These are phyloP conservation scores for Ganoderma boninense DNA, from an alignment of 1,284 basidiomycete genomes.

Conservation along the genomic window DNA sequence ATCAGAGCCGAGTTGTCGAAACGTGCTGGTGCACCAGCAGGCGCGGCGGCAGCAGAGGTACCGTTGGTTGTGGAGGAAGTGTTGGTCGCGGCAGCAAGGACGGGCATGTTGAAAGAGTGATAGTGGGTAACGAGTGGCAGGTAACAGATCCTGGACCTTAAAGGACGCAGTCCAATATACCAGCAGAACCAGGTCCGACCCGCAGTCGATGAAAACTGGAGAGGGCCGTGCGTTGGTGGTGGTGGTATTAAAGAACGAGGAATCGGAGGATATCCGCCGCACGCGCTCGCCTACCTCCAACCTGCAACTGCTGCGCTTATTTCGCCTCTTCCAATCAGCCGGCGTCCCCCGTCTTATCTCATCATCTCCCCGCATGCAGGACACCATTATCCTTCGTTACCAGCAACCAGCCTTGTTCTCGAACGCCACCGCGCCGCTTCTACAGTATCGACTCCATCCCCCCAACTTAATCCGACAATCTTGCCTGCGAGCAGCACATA, in stretches of 20 bases:
- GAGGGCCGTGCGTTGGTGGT: slow-evolving; percentile 3
- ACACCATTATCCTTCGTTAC: slow-evolving; percentile 7
- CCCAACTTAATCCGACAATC: neutral
- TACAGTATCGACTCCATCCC: neutral
- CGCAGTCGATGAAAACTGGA: slow-evolving; percentile 16
- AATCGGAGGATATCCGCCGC: neutral
- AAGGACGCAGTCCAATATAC: slow-evolving; percentile 7
- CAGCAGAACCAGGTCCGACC: slow-evolving; percentile 10
- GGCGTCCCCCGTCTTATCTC: slow-evolving; percentile 18
- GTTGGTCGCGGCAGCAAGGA: slow-evolving; percentile 25
- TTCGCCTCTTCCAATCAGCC: neutral
- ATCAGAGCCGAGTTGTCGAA: slow-evolving; percentile 38
- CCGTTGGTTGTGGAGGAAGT: neutral
- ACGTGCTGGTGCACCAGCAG: slow-evolving; percentile 18
- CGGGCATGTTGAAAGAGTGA: slow-evolving; percentile 22
- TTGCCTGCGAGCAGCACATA: neutral
- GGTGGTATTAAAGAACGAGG: too few relatives aligned
- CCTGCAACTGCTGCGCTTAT: slow-evolving; percentile 1
- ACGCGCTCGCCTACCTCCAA: neutral
- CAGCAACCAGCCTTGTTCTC: neutral
- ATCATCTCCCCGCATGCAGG: slow-evolving; percentile 11
- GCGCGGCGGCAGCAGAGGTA: neutral
- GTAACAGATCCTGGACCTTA: neutral
- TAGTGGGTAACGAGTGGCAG: slow-evolving; percentile 9
- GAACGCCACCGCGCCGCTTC: neutral